Conservation (phyloP, 495 filamentous ascomycete species). For the Penicillium canescens region DNA sequence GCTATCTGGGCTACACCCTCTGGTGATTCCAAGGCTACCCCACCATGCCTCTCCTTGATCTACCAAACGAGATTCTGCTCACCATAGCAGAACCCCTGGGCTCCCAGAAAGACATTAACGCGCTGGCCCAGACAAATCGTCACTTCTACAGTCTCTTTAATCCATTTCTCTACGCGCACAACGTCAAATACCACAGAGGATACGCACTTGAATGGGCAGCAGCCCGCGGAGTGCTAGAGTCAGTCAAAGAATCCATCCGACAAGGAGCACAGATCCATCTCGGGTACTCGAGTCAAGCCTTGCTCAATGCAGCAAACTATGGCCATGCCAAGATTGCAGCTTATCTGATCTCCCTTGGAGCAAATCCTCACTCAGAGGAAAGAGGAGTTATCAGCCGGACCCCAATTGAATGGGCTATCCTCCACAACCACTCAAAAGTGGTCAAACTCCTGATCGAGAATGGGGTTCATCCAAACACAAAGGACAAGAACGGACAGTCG, state of each 20-base stretch:
- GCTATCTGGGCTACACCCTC: not conserved
- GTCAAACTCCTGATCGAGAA: not conserved
- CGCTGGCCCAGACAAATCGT: not conserved
- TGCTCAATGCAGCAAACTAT: not conserved
- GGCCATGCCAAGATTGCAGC: not conserved
- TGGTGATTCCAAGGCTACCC: not conserved
- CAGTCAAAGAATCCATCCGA: not conserved
- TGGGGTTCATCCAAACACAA: not conserved
- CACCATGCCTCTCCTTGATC: constrained; percentile 1
- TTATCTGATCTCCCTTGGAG: not conserved
- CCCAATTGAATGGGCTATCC: not conserved
- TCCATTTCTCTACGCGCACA: constrained; percentile 1
- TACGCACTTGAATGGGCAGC: constrained; percentile 4
- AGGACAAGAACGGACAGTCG: not conserved
- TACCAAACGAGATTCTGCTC: constrained; percentile 6
- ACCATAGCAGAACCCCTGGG: not conserved
- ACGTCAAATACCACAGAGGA: not conserved
- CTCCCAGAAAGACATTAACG: constrained; percentile 1
- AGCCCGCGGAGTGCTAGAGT: not conserved
- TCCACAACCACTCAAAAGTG: not conserved
- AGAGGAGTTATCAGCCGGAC: not conserved
- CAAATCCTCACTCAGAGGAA: not conserved
- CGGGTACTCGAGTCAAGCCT: not conserved
- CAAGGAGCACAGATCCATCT: not conserved
- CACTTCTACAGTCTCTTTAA: not conserved